Base-by-base conservation (phyloP, 495 filamentous ascomycete species). In the Bombardia bombarda region DNA sequence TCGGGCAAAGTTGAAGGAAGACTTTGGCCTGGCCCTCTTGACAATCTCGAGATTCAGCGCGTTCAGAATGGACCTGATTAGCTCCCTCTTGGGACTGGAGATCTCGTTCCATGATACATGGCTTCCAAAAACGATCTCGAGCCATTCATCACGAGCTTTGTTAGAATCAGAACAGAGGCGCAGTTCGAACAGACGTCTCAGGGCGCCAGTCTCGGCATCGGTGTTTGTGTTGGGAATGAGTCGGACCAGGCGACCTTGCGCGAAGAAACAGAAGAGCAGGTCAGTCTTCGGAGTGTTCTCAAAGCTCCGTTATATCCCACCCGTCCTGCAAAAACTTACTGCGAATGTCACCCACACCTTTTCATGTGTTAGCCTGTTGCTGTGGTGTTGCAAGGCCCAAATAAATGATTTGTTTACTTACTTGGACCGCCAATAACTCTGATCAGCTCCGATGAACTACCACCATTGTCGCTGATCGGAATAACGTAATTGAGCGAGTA, bases 391-490 rank as follows among this genome's bases (percentile, higher is more conserved):
- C n/a, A n/a, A n/a, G n/a, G 20, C 1, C 10, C 1, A 1, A 26
- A 5, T 14, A 7, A 33, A 5, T 19, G 42, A 24, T 37, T 38
- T 17, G 8, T 13, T 18, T 8, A 61, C 56, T 48, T 50, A 69
- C 67, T 67, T 39, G 90, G 90, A 0, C 90, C 90, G 1, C 90
- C 90, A 62, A 96, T 86, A 13, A 97, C 86, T 13, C 90, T 75
- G 47, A 95, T 90, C 52, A 96, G 62, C 66, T 97, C 90, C 6
- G 85, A 90, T 1, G 88, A 89, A 24, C 82, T 88, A 14, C 90
- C 90, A 21, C 90, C 90, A 67, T 97, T 97, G 62, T 97, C 90
- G 50, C 82, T 87, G 54, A 96, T 94, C 13, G 90, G 90, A 40
- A 97, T 93, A 43, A 95, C 75, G 53, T 93, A 90, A 58, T 74